Evolutionary conservation across 768 basidiomycete genomes (phyloP).

Genomic region (Hericium erinaceus): DNA sequence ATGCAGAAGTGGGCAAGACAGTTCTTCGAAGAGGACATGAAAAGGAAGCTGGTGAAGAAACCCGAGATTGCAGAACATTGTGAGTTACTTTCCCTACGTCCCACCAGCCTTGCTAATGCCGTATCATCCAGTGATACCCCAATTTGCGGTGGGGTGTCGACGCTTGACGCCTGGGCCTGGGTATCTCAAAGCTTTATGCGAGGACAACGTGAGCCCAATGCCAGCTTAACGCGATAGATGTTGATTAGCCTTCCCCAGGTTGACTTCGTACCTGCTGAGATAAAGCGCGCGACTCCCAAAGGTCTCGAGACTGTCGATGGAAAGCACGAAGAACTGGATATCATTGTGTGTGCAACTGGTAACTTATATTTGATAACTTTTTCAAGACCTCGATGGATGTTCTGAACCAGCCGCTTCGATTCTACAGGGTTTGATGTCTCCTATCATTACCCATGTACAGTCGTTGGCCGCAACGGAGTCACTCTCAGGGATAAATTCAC

Average conservation of each 20-base stretch:
- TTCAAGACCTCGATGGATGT: neutral
- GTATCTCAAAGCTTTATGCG: conserved; percentile 55
- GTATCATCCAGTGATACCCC: conserved; percentile 38
- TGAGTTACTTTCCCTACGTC: conserved; percentile 17
- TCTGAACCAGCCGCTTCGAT: neutral
- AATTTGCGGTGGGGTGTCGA: conserved; percentile 50
- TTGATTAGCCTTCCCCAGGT: conserved; percentile 25
- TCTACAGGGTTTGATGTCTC: conserved; percentile 44
- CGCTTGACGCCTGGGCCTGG: conserved; percentile 62
- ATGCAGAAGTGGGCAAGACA: conserved; percentile 27
- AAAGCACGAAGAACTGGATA: conserved; percentile 41
- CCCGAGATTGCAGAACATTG: conserved; percentile 52
- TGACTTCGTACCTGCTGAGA: conserved; percentile 36
- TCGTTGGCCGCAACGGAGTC: conserved; percentile 45
- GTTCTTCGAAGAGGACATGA: conserved; percentile 34
- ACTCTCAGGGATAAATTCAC: conserved; percentile 44
- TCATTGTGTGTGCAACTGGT: conserved; percentile 60
- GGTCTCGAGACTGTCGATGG: conserved; percentile 54
- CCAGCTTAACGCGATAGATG: neutral
- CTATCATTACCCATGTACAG: conserved; percentile 37
- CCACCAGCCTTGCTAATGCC: neutral
- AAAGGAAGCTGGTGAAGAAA: conserved; percentile 40
- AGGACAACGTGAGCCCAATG: conserved; percentile 41
- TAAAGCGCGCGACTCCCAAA: conserved; percentile 37
- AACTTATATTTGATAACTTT: neutral